Base-by-base conservation (phyloP, 768 basidiomycete genomes). In the Piloderma croceum region DNA sequence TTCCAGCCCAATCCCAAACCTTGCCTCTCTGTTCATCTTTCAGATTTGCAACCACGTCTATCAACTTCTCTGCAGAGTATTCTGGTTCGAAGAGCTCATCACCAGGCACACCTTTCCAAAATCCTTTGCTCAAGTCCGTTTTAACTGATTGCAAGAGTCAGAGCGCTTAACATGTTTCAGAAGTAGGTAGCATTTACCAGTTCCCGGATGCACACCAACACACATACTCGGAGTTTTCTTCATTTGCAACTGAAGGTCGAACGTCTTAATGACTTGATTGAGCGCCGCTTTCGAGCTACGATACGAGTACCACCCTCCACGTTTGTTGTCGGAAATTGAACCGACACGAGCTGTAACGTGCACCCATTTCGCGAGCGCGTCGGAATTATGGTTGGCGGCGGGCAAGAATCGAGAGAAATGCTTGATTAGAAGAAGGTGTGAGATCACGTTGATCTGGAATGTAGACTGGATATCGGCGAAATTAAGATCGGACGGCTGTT, bases 241-340 rank as follows among this genome's bases (percentile, higher is more conserved):
- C 58, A 68, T 61, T 49, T 70, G 56, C 24, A 80, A 59, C 40
- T 79, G 68, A 35, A 72, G 46, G 54, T 81, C 76, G 47, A 78
- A 79, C 13, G 76, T 79, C 46, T 72, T 74, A 53, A 79, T 53
- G n/a, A 73, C 68, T 48, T 80, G 77, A 48, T 81, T 79, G 35
- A 81, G 69, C 36, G 78, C 77, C 1, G 78, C 72, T 54, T 79
- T 80, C 37, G 76, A 78, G 15, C 74, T 63, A 20, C 77, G 73
- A 54, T 79, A 79, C 23, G 75, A 78, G 51, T 73, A 79, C 77
- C 77, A 79, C 25, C 77, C 79, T 13, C 77, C 78, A 18, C 64
- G 65, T 19, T 57, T 59, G 52, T 80, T 81, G 50, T 81, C 77
- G 15, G 68, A 64, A 39, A 79, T 69, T 27, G 74, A 77, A 22